Conservation (phyloP, 345 rosid species). For the Populus alba region DNA sequence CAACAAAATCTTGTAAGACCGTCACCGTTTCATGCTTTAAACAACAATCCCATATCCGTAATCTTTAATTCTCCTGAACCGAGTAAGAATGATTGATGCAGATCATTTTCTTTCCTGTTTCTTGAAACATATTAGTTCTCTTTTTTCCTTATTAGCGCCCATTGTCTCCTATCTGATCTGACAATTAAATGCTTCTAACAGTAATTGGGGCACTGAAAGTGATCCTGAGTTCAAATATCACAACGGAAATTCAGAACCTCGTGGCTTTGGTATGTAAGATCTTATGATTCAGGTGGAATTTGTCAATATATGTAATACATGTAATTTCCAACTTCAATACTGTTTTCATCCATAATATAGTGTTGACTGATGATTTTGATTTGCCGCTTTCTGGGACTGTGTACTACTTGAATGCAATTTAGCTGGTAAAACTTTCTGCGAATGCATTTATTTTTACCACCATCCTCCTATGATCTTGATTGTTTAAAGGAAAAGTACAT, state of each 20-base stretch:
- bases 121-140: too few relatives aligned
- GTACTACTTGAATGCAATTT: background rate
- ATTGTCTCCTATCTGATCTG: constrained; percentile 8
- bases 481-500: background rate
- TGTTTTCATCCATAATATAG: background rate
- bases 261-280: constrained; percentile 69
- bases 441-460: background rate
- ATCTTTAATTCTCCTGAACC: too few relatives aligned
- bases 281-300: background rate
- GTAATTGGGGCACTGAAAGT: constrained; percentile 95
- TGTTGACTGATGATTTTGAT: background rate
- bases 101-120: too few relatives aligned
- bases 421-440: background rate
- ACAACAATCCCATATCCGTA: too few relatives aligned
- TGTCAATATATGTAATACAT: background rate
- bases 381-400: background rate
- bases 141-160: background rate
- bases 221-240: constrained; percentile 89
- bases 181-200: constrained; percentile 32
- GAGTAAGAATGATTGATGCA: too few relatives aligned
- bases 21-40: too few relatives aligned
- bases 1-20: too few relatives aligned
- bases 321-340: background rate
- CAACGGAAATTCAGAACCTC: constrained; percentile 89
- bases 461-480: background rate